Evolutionary conservation across 306 rosid genomes (phyloP).

Genomic region (Casuarina glauca): DNA sequence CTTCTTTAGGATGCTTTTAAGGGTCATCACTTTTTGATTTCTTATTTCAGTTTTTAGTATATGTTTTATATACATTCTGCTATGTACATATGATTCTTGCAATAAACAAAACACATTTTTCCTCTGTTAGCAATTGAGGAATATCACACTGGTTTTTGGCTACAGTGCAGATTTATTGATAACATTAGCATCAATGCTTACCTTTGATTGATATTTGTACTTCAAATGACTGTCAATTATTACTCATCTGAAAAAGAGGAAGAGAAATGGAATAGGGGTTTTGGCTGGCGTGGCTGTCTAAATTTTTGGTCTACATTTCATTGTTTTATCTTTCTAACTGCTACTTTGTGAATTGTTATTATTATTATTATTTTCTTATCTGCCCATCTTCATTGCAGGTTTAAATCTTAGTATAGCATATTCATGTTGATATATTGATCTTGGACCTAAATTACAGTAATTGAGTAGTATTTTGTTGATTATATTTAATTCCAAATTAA

Average conservation of each 20-base stretch:
- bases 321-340: background rate
- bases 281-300: background rate
- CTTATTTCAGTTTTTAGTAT: background rate
- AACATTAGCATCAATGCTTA: background rate
- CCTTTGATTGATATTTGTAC: background rate
- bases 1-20: background rate
- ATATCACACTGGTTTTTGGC: background rate
- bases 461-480: background rate
- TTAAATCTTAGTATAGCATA: background rate
- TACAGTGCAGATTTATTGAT: background rate
- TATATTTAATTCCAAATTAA: background rate
- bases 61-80: too few relatives aligned
- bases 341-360: background rate
- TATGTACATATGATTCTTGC: too few relatives aligned
- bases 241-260: background rate
- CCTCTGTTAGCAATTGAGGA: background rate
- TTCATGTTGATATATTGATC: background rate
- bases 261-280: background rate
- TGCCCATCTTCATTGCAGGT: background rate
- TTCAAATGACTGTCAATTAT: background rate
- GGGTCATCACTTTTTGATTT: background rate
- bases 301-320: background rate
- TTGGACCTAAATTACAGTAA: background rate
- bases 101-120: too few relatives aligned
- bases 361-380: background rate